Base-by-base conservation (phyloP, 2,329 filamentous ascomycete species). In the Beauveria varroae region DNA sequence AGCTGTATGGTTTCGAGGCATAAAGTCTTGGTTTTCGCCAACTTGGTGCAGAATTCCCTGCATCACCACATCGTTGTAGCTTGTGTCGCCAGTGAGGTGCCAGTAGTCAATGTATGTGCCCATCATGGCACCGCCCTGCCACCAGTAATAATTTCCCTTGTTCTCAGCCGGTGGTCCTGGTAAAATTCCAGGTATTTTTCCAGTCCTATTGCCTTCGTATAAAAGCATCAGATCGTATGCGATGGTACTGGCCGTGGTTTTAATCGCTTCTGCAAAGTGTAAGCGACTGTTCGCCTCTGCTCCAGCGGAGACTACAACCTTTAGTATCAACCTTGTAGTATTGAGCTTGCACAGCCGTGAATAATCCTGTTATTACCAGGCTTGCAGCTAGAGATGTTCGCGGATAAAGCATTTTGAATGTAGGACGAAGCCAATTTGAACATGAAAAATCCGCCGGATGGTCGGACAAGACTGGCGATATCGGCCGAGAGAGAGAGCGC, bases 81-180 rank as follows among this genome's bases (percentile, higher is more conserved):
- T 80, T 3, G 74, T 69, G 71, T 90, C 86, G 61, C 85, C 85
- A 0, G 86, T 89, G 61, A 83, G 79, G 64, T 86, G 82, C 83
- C 85, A 88, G 71, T 90, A 90, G 72, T 90, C 86, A 49, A 90
- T 78, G 66, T 88, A 75, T 1, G 85, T 82, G 64, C 86, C 84
- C 79, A 88, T 88, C 74, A 91, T 78, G 16, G 85, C 84, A 57
- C 85, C 84, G 5, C 84, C 85, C 70, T 90, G 85, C 87, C 87
- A 91, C 87, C 87, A 91, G 77, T 89, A 90, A 71, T 87, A 88
- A 64, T 81, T 78, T 65, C 82, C 82, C 24, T 63, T 63, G 22
- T 53, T 47, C 8, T 63, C 62, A 9, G 62, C 43, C 3, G 79
- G 79, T 59, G 79, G 79, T 0, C 79, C 79, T 7, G 79, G 79